Conservation (phyloP, 2,329 filamentous ascomycete genomes). For the Colletotrichum cereale region DNA sequence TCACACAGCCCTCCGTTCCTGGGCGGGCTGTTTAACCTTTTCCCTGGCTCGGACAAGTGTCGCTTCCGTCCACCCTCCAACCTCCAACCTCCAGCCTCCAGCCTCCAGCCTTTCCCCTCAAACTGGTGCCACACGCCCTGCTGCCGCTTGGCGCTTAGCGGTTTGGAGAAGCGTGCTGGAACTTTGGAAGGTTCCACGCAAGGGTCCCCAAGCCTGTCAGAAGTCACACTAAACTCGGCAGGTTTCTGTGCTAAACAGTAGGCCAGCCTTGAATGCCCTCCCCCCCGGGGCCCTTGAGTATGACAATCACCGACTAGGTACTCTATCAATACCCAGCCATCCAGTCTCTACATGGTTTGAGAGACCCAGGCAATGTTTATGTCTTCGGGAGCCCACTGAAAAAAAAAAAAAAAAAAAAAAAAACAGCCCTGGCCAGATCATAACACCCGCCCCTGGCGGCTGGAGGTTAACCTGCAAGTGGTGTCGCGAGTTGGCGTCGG, state of each 20-base stretch:
- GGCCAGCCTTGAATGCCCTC: conserved; percentile 19
- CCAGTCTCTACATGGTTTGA: not conserved
- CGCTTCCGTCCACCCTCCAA: not conserved
- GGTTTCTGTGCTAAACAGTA: conserved; percentile 33
- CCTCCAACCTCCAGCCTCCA: not conserved
- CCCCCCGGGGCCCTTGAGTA: not conserved
- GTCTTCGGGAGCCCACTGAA: not conserved
- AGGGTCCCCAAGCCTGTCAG: conserved; percentile 32
- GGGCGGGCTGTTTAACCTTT: not conserved
- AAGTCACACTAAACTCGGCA: conserved; percentile 33
- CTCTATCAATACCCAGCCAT: too few species aligned
- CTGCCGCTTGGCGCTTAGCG: conserved; percentile 9
- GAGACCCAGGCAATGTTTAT: conserved; percentile 7
- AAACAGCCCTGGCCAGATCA: conserved; percentile 32
- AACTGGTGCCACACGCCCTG: not conserved
- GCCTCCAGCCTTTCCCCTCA: not conserved
- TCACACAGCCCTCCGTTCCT: not conserved
- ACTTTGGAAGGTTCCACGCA: conserved; percentile 6
- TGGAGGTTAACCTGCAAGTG: conserved; percentile 26
- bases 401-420: too few species aligned
- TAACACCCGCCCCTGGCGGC: conserved; percentile 10
- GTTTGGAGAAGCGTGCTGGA: conserved; percentile 19
- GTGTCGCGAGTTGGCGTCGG: conserved; percentile 33
- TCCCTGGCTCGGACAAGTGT: not conserved
- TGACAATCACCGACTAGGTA: too few species aligned